A percentile compares a stretch with the other conserved stretches of the same genome.
phyloP scores from a whole-genome alignment of 2,329 filamentous ascomycete species.

The Colletotrichum sp. region DNA sequence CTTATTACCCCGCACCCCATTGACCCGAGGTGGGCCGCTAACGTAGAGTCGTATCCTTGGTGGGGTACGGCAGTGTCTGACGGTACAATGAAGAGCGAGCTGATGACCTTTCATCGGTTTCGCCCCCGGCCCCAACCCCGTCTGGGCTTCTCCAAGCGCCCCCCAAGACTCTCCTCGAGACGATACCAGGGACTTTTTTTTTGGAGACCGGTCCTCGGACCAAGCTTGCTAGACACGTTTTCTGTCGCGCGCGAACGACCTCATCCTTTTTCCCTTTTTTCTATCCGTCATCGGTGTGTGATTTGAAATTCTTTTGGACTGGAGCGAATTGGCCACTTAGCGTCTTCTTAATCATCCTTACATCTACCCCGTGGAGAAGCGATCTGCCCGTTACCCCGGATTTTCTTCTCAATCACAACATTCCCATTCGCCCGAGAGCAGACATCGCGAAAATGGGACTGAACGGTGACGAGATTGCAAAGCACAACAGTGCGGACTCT shows the following conservation, averaged over 20 bases:
- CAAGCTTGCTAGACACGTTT: conserved; percentile 1
- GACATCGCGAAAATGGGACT: conserved; percentile 41
- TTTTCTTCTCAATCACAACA: background rate
- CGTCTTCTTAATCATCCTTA: background rate
- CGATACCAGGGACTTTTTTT: conserved; percentile 2
- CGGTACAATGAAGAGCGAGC: conserved; percentile 25
- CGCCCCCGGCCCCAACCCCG: conserved; percentile 1
- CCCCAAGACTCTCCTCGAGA: background rate
- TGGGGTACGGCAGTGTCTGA: conserved; percentile 12
- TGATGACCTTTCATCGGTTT: conserved; percentile 20
- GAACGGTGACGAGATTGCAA: conserved; percentile 58
- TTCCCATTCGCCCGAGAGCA: conserved; percentile 4
- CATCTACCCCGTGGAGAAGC: conserved; percentile 12
- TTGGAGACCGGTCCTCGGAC: conserved; percentile 1
- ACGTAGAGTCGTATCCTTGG: background rate
- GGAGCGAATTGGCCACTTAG: background rate
- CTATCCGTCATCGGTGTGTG: background rate
- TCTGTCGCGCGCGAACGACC: background rate
- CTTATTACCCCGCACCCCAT: conserved; percentile 21
- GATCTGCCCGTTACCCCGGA: conserved; percentile 16
- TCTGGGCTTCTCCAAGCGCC: conserved; percentile 7
- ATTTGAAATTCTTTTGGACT: conserved; percentile 5
- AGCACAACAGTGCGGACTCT: conserved; percentile 82
- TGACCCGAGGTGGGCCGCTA: conserved; percentile 19
- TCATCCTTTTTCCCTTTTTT: background rate